Base-by-base conservation (phyloP, 768 basidiomycete genomes). In the Lactarius hatsudake region DNA sequence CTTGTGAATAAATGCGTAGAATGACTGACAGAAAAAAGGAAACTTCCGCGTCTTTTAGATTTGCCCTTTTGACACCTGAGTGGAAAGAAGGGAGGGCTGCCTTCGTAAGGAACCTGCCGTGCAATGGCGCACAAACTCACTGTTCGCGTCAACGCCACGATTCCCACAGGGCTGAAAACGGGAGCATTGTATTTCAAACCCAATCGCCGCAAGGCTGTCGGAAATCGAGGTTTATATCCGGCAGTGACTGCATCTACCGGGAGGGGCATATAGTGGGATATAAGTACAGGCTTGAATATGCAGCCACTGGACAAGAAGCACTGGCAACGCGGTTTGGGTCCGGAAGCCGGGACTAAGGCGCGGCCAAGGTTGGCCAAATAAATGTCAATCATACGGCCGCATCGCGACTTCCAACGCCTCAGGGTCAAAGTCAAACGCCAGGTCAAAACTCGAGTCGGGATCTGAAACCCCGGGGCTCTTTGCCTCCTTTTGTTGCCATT, bases 381-480 rank as follows among this genome's bases (percentile, higher is more conserved):
- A 51, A 26, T 23, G 30, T 63, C 51, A 67, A 54, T 63, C 66
- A 23, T 54, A 67, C 15, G 57, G 36, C 42, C 32, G 43, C 66
- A 67, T 63, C 3, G 66, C 62, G 30, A 59, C 66, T 60, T 67
- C 66, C 58, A 67, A 63, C 20, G 40, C 62, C 4, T 67, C 66
- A 5, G 58, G 66, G 34, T 67, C 66, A 63, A 67, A 63, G 43
- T 67, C 62, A 34, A 67, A 67, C 13, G 66, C 59, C 26, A 67
- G 7, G 17, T 67, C 66, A 30, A 67, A 63, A 58, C 66, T 63
- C n/a, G 66, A 67, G 32, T 67, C 62, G 5, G 66, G 62, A 63
- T 67, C 66, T 2, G 62, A 51, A 5, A 23, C 12, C 48, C 40
- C 57, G 18, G 51, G 12, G 1, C 53, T 54, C 32, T 40, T 62